These are phyloP conservation scores for Persicaria tinctoria DNA, from an alignment of 148 eudicot genomes.

Conservation along the genomic window DNA sequence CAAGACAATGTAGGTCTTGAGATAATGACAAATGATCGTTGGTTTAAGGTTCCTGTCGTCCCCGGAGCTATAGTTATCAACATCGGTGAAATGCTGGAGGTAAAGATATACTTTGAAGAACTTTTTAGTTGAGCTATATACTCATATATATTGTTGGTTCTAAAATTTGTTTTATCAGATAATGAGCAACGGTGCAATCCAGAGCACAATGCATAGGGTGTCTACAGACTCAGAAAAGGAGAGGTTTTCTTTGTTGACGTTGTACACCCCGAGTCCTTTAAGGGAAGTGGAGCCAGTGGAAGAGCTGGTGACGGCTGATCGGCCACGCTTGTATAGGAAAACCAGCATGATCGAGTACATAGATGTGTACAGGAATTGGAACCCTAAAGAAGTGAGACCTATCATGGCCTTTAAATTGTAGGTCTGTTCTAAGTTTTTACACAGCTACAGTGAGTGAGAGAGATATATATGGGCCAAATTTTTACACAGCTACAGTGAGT, in stretches of 20 bases:
- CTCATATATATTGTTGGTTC: background rate
- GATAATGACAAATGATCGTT: conserved; percentile 32
- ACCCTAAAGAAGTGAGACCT: background rate
- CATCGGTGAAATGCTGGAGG: conserved; percentile 53
- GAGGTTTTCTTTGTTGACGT: conserved; percentile 20
- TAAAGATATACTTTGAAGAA: background rate
- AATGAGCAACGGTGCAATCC: conserved; percentile 23
- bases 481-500: no score
- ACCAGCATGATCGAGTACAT: background rate
- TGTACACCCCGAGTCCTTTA: conserved; percentile 6
- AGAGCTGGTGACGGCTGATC: conserved; percentile 13
- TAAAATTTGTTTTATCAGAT: conserved; percentile 13
- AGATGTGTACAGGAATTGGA: background rate
- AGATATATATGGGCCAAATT: no score
- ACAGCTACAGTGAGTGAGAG: no score
- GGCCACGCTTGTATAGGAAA: conserved; percentile 22
- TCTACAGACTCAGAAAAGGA: conserved; percentile 18
- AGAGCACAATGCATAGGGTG: conserved; percentile 28
- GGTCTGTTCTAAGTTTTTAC: background rate
- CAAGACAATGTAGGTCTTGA: conserved; percentile 46
- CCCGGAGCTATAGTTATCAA: conserved; percentile 38
- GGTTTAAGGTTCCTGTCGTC: conserved; percentile 41
- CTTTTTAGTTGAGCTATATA: background rate
- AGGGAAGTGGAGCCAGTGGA: conserved; percentile 19
- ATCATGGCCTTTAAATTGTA: background rate